A percentile compares a stretch with the other conserved stretches of the same genome.
phyloP scores from a whole-genome alignment of 2,329 filamentous ascomycete genomes.

The Hypoxylon sp. region DNA sequence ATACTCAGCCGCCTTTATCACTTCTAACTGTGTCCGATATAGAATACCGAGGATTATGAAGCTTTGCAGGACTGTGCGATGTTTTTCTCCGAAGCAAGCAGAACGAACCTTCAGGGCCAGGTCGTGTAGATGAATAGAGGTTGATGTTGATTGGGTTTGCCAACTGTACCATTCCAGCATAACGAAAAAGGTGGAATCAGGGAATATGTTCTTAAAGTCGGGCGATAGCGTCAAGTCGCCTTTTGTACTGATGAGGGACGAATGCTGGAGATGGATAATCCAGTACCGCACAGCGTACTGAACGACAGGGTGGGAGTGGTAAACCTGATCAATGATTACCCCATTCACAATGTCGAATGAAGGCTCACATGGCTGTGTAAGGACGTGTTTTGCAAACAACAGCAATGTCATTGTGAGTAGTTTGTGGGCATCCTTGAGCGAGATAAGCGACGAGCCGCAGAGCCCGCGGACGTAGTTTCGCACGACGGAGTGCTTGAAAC shows the following conservation, averaged over 20 bases:
- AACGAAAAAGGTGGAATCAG: constrained; percentile 56
- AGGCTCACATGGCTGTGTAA: constrained; percentile 49
- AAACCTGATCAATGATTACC: constrained; percentile 46
- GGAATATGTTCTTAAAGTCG: constrained; percentile 57
- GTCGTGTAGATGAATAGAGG: constrained; percentile 53
- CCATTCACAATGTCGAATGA: constrained; percentile 52
- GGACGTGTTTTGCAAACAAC: constrained; percentile 54
- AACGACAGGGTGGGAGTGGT: constrained; percentile 53
- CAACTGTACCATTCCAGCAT: constrained; percentile 56
- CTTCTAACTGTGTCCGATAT: constrained; percentile 49
- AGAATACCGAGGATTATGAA: constrained; percentile 57
- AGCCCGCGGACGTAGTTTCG: constrained; percentile 52
- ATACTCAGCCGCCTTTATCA: constrained; percentile 51
- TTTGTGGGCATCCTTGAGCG: constrained; percentile 54
- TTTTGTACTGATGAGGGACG: constrained; percentile 51
- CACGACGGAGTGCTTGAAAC: constrained; percentile 58
- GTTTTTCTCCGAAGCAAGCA: constrained; percentile 56
- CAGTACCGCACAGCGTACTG: constrained; percentile 57
- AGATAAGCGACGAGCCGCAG: constrained; percentile 56
- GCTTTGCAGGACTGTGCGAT: constrained; percentile 56
- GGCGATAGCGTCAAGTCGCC: constrained; percentile 52
- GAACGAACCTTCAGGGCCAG: constrained; percentile 56
- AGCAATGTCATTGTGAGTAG: constrained; percentile 56
- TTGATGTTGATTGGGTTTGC: constrained; percentile 46
- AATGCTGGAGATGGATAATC: constrained; percentile 56